Base-by-base conservation (phyloP, 2,329 filamentous ascomycete species). In the Dendrostoma leiphaemia region DNA sequence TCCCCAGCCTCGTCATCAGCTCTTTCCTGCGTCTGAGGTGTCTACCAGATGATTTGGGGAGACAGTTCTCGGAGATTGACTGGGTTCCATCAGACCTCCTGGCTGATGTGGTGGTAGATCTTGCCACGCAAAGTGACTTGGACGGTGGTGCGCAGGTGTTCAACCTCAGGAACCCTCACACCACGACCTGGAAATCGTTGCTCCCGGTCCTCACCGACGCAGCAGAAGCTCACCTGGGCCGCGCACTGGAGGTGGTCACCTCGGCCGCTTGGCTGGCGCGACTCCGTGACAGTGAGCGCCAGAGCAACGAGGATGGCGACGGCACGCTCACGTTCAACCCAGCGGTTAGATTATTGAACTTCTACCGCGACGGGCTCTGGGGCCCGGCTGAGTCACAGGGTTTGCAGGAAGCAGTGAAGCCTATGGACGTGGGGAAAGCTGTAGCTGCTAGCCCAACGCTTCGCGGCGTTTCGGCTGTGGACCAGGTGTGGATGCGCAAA, bases 311-410 rank as follows among this genome's bases (percentile, higher is more conserved):
- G 21, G 41, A 47, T 1, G 47, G 48, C 7, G 57, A 17, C 17
- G 9, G 13, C 8, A 13, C 8, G 44, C 23, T 61, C 6, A 52
- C 48, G 6, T 56, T 48, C 3, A 68, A 67, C 28, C 66, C 67
- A 7, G 67, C 64, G 2, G 53, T 64, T 2, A 69, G 68, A 53
- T 23, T 69, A 23, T 17, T 66, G 1, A 64, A 63, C 4, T 69
- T 69, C 44, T 68, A 68, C 46, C 29, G 29, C 29, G 54, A 65
- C 13, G 37, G 37, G 2, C 13, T 63, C 3, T 60, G 57, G 50
- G 23, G 29, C 29, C 29, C 8, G 29, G 29, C 29, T 13, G 29
- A 32, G 13, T 7, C 8, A 7, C 8, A 32, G 29, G 29, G 8
- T 13, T 32, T 13, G 29, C 29, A 32, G 29, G 13, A 13, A 32